Evolutionary conservation across 257 asterid species (phyloP).

Genomic region (Fraxinus americana): DNA sequence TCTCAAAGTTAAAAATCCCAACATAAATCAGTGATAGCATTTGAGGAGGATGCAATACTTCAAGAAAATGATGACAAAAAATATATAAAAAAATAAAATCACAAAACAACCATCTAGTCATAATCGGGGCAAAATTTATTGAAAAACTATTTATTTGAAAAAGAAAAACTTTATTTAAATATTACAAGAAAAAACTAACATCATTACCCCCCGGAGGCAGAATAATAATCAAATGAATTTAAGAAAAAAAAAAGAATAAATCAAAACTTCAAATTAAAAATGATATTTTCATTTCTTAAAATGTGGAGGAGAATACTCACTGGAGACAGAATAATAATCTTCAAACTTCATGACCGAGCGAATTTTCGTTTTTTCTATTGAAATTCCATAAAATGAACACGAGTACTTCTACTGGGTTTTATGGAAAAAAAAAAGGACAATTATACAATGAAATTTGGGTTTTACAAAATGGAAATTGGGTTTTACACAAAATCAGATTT

Average conservation of each 20-base stretch:
- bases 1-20: not conserved
- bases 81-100: not conserved
- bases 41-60: not conserved
- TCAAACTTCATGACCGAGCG: constrained; percentile 48
- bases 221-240: not conserved
- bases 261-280: not conserved
- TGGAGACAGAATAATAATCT: constrained; percentile 38
- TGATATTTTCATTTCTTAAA: not conserved
- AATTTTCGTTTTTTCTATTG: constrained; percentile 17
- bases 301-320: constrained; percentile 32
- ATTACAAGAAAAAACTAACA: not conserved
- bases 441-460: not conserved
- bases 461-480: constrained; percentile 13
- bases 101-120: not conserved
- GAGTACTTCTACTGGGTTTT: not conserved
- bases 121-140: not conserved
- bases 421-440: constrained; percentile 1
- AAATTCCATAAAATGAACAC: not conserved
- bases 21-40: not conserved
- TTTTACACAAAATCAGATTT: too few species aligned
- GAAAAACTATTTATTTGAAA: not conserved
- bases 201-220: not conserved
- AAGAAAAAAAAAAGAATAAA: not conserved
- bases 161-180: not conserved
- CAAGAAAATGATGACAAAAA: not conserved